Base-by-base conservation (phyloP, 2,329 filamentous ascomycete species). In the Trichoderma hamatum region DNA sequence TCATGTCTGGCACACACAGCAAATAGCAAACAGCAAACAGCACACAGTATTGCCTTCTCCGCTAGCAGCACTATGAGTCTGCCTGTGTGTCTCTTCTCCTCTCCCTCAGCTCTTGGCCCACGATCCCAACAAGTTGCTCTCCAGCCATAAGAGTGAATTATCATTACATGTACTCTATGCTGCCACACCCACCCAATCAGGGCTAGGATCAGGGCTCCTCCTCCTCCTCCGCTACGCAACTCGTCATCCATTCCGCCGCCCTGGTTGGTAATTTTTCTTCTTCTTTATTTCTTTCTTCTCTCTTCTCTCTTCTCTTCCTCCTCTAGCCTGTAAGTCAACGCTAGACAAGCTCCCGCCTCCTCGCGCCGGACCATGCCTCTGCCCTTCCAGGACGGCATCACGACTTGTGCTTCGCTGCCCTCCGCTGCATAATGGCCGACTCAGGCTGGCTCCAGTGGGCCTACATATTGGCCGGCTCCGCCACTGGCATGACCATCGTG, bases 401-500 rank as follows among this genome's bases (percentile, higher is more conserved):
- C 68, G 52, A 69, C 65, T 67, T 63, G 67, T 69, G 65, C 71
- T 71, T 67, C 70, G 58, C 69, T 66, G 58, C 67, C 62, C 73
- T 73, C 72, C 71, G 72, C 74, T 76, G 71, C 76, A 78, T 74
- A 77, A 87, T 87, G 85, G 80, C 82, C 76, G 82, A 84, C 77
- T 82, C 82, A 72, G 80, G 82, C 74, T 81, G 81, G 75, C 80
- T 84, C 69, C 82, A 86, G 79, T 88, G 86, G 86, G 84, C 85
- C 76, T 81, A 87, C 73, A 80, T 88, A 75, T 82, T 89, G 70
- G 81, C 86, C 72, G 79, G 88, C 77, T 86, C 86, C 78, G 87
- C 88, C 71, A 82, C 88, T 76, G 78, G 83, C 55, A 83, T 89
- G 69, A 85, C 85, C 52, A 76, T 87, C 70, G 81, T 86, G 72